A percentile compares a stretch with the other conserved stretches of the same genome.
Conservation (phyloP, 495 filamentous ascomycete species). For the Tetracladium marchalianum region DNA sequence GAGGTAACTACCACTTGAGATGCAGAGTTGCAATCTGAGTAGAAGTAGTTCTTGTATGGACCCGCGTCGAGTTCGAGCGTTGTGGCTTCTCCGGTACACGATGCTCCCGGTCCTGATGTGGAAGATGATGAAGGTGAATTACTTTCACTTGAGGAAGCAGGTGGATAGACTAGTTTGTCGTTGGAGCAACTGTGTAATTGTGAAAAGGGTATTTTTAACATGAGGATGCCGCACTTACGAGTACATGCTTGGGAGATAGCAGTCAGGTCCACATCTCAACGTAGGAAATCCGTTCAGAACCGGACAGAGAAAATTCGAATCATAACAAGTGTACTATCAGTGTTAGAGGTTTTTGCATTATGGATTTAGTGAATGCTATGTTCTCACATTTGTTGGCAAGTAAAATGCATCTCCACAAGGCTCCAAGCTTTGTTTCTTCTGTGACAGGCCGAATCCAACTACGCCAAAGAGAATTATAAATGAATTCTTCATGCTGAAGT, state of each 20-base stretch:
- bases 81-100: conserved; percentile 17
- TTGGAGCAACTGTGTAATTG: conserved; percentile 19
- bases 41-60: conserved; percentile 57
- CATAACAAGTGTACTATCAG: conserved; percentile 33
- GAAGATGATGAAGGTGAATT: conserved; percentile 1
- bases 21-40: conserved; percentile 46
- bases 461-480: background rate
- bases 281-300: conserved; percentile 25
- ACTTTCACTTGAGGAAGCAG: conserved; percentile 5
- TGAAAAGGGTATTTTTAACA: background rate
- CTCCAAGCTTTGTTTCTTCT: conserved; percentile 13
- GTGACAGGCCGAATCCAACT: background rate
- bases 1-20: conserved; percentile 50
- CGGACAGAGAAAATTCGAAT: conserved; percentile 30
- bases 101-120: conserved; percentile 2
- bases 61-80: conserved; percentile 18
- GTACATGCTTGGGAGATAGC: conserved; percentile 28
- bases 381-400: conserved; percentile 23
- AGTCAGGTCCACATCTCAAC: conserved; percentile 28
- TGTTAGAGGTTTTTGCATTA: conserved; percentile 2
- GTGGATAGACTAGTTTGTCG: conserved; percentile 20
- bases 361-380: background rate
- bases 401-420: conserved; percentile 30
- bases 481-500: no score
- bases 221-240: conserved; percentile 15